phyloP scores from a whole-genome alignment of 2,329 filamentous ascomycete species.

The Aspergillus fumigatiaffinis region DNA sequence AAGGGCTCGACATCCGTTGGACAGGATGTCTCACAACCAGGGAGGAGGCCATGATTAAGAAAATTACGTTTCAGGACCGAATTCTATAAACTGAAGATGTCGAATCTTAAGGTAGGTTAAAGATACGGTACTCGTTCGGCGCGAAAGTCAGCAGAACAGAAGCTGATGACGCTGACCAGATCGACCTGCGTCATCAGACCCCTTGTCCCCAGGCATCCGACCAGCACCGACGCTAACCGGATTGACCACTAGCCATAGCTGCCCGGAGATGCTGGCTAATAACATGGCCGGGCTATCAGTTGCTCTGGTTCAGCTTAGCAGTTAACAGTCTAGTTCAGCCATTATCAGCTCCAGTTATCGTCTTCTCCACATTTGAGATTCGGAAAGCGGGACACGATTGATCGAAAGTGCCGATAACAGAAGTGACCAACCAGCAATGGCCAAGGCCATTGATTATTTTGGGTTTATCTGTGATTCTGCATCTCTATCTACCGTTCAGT shows the following conservation, averaged over 20 bases:
- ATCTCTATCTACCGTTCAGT: background rate
- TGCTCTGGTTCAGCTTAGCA: background rate
- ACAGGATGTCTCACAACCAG: constrained; percentile 38
- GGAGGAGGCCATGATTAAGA: constrained; percentile 7
- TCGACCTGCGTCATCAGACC: background rate
- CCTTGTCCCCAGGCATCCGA: background rate
- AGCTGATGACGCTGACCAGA: background rate
- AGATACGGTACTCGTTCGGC: background rate
- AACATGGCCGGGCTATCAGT: constrained; percentile 6
- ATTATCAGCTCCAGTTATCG: background rate
- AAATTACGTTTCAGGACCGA: constrained; percentile 1
- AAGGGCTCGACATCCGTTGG: constrained; percentile 42
- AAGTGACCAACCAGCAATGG: background rate
- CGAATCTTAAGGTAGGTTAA: background rate
- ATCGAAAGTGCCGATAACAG: constrained; percentile 11
- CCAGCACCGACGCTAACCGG: constrained; percentile 2
- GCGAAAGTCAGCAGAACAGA: too few relatives aligned
- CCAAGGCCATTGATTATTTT: background rate
- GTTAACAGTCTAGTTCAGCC: background rate
- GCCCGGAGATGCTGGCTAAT: constrained; percentile 1
- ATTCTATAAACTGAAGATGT: background rate
- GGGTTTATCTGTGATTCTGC: constrained; percentile 1
- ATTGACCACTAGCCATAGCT: background rate
- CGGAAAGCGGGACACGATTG: constrained; percentile 11
- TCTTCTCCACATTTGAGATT: background rate